phyloP scores from a whole-genome alignment of 164 flowering plant species.

The Taxillus chinensis region DNA sequence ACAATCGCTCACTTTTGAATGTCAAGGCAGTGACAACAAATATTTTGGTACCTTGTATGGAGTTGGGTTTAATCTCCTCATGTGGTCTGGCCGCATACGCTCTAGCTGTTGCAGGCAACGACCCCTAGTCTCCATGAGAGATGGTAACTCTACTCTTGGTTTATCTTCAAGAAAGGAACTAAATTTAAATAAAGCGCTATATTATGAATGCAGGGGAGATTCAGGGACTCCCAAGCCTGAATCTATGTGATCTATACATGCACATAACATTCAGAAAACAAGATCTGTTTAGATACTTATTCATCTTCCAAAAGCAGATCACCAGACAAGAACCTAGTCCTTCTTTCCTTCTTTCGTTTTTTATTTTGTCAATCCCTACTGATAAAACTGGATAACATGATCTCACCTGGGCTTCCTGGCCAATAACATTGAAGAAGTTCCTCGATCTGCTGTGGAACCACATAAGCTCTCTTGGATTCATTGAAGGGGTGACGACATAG shows the following conservation, averaged over 20 bases:
- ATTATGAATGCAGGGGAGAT: too few species aligned
- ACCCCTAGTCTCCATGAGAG: slow-evolving; percentile 52
- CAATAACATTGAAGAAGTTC: slow-evolving; percentile 94
- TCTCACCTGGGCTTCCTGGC: slow-evolving; percentile 79
- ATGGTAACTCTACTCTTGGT: slow-evolving; percentile 52
- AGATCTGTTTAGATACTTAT: too few species aligned
- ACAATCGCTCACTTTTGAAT: neutral
- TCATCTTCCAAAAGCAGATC: too few species aligned
- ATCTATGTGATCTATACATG: too few species aligned
- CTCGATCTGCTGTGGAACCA: slow-evolving; percentile 90
- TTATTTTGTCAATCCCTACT: too few species aligned
- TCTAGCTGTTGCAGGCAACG: slow-evolving; percentile 77
- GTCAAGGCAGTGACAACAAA: neutral
- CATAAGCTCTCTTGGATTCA: slow-evolving; percentile 98
- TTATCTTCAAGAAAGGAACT: slow-evolving; percentile 33
- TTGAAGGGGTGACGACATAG: slow-evolving; percentile 95
- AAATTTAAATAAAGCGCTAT: neutral
- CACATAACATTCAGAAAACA: too few species aligned
- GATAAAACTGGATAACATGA: neutral
- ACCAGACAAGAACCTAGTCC: too few species aligned
- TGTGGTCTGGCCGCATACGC: slow-evolving; percentile 95
- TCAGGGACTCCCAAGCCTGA: too few species aligned
- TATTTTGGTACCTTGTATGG: slow-evolving; percentile 76
- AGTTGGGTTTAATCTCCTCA: slow-evolving; percentile 95
- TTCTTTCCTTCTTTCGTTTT: too few species aligned